Evolutionary conservation across 169 alveolate genomes (phyloP), one percentile per base, ranked within the genome.

Genomic region (Pseudocohnilembus persalinus): DNA sequence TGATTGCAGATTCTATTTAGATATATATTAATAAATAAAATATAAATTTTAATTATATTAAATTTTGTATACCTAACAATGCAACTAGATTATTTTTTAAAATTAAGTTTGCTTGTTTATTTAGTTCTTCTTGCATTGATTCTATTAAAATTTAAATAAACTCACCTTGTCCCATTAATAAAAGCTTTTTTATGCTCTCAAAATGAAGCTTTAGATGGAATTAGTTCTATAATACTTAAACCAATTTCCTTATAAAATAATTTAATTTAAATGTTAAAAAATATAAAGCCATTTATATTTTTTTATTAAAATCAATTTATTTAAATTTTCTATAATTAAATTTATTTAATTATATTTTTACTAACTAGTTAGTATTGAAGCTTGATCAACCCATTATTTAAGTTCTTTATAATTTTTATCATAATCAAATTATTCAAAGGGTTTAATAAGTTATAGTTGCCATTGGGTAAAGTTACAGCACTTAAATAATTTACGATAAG

Each of bases 91-190:
- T 88, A 84, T 96, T 96, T 35, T 92, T 93, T 80, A 91, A 93
- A 0, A 96, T 90, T 34, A 90, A 87, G 64, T 84, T 84, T 0
- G 98, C 97, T 20, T 92, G 91, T 81, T 92, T 89, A 35, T 92
- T 81, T 28, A 96, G 90, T 83, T 92, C 96, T 73, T 93, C 95
- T 30, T 85, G 76, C 27, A 96, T 73, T 0, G 90, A 81, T 89
- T 96, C 97, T 96, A 96, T 96, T 68, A 96, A 88, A 63, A 87
- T 81, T 82, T 96, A 93, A 74, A 92, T 89, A 89, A 96, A 94
- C 78, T 94, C 97, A 1, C 98, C 98, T 89, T 96, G 92, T 0
- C 96, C 96, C 74, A 96, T 88, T 30, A 96, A 73, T 11, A 96
- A 82, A 89, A 92, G 94, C 82, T 89, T 93, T 82, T 92, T 92